These are phyloP conservation scores for Aureobasidium sp. DNA, from an alignment of 2,329 filamentous ascomycete species.

Conservation along the genomic window DNA sequence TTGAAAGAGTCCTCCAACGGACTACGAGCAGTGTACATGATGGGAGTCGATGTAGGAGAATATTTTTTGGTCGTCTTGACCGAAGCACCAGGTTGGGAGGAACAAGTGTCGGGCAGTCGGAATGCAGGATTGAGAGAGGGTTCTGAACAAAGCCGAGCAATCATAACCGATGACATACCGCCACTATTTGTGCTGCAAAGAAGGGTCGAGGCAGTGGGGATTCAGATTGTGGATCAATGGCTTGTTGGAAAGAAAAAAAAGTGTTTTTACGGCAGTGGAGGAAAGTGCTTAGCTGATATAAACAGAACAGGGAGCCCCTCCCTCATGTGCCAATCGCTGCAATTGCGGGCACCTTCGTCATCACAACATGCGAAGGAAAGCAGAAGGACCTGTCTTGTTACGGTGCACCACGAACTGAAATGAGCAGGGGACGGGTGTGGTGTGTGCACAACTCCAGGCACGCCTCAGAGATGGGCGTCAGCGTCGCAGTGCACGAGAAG, in stretches of 20 bases:
- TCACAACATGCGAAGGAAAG: conserved; percentile 11
- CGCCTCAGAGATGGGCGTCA: conserved; percentile 7
- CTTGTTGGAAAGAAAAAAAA: conserved; percentile 3
- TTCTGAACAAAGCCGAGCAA: conserved; percentile 10
- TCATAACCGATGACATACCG: conserved; percentile 12
- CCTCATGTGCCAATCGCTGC: neutral
- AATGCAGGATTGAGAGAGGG: conserved; percentile 11
- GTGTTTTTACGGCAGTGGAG: conserved; percentile 6
- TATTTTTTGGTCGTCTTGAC: conserved; percentile 11
- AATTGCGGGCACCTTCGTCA: conserved; percentile 9
- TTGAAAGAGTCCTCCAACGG: conserved; percentile 4
- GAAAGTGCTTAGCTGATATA: conserved; percentile 12
- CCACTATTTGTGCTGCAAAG: conserved; percentile 6
- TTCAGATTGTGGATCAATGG: conserved; percentile 6
- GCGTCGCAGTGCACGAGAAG: neutral
- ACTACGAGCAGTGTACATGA: conserved; percentile 4
- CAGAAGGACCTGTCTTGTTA: conserved; percentile 9
- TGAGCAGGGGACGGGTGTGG: conserved; percentile 11
- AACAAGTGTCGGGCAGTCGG: conserved; percentile 54
- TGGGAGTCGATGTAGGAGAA: conserved; percentile 14
- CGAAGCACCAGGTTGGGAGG: conserved; percentile 60
- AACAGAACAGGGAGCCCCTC: conserved; percentile 1
- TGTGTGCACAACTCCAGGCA: conserved; percentile 11
- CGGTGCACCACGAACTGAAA: conserved; percentile 9
- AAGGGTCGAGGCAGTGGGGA: neutral